Conservation (phyloP, 108 stramenopile genomes). For the Cyclostephanos tholiformis region DNA sequence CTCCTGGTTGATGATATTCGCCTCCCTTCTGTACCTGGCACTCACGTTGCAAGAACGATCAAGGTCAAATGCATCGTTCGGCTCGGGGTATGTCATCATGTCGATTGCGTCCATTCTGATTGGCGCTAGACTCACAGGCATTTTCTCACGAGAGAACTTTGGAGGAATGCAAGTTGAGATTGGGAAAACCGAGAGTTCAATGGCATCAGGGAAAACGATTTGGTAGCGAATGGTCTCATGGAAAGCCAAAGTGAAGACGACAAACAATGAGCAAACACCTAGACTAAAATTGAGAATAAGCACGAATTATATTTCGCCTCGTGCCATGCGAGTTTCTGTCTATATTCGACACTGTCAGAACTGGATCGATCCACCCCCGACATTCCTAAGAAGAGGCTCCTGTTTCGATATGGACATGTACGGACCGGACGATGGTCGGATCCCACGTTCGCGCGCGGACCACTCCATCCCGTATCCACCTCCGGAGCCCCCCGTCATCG, state of each 20-base stretch:
- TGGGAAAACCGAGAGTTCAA: neutral
- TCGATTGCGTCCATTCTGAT: neutral
- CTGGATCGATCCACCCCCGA: conserved; percentile 27
- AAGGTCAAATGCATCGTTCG: neutral
- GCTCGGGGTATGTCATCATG: neutral
- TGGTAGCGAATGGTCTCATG: neutral
- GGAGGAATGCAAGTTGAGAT: neutral
- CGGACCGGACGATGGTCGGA: conserved; percentile 11
- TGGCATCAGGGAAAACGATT: neutral
- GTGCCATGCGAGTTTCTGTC: too few species aligned
- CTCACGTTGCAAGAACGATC: neutral
- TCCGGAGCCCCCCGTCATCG: neutral
- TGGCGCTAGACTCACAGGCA: neutral
- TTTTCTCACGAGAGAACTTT: neutral
- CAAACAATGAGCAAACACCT: neutral
- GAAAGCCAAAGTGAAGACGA: neutral
- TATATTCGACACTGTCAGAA: conserved; percentile 9
- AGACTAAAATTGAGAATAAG: neutral
- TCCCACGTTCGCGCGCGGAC: conserved; percentile 22
- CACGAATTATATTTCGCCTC: too few species aligned
- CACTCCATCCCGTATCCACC: conserved; percentile 3
- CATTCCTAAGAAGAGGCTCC: conserved; percentile 24
- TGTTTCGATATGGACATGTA: conserved; percentile 35
- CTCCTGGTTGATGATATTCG: conserved; percentile 10
- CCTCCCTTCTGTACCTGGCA: conserved; percentile 10